Evolutionary conservation across 2,329 filamentous ascomycete species (phyloP).

Genomic region (Epichloe coenophiala): DNA sequence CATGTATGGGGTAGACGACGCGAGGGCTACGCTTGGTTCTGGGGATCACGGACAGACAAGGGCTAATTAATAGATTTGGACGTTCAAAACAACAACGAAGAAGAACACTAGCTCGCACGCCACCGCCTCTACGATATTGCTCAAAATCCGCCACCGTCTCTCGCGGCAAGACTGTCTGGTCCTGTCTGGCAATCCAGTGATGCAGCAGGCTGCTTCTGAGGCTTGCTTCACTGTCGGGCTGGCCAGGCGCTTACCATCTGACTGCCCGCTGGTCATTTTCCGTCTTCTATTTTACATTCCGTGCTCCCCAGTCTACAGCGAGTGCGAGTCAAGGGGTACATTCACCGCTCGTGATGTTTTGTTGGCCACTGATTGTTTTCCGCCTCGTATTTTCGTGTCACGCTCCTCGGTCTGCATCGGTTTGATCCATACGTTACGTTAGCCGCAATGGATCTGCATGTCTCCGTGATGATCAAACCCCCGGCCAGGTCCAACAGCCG

Average conservation of each 20-base stretch:
- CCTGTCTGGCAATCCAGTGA: neutral
- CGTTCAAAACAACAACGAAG: neutral
- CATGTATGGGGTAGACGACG: slow-evolving; percentile 8
- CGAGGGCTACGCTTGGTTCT: slow-evolving; percentile 3
- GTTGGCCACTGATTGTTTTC: too few species aligned
- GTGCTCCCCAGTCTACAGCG: too few species aligned
- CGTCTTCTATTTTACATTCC: too few species aligned
- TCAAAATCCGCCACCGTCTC: neutral
- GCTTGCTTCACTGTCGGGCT: neutral
- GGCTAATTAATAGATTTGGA: slow-evolving; percentile 9
- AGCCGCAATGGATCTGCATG: too few species aligned
- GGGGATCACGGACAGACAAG: slow-evolving; percentile 3
- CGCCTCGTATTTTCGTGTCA: too few species aligned
- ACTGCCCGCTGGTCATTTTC: too few species aligned
- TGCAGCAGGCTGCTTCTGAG: neutral
- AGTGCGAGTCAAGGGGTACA: too few species aligned
- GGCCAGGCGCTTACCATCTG: neutral
- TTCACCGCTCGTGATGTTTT: too few species aligned
- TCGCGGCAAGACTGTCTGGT: neutral
- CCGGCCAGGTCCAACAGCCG: too few species aligned
- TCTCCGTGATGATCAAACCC: too few species aligned
- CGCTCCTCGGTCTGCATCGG: too few species aligned
- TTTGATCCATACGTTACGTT: too few species aligned
- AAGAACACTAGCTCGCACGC: neutral
- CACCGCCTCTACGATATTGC: neutral